Conservation (phyloP, 257 asterid species). For the Schizonepeta tenuifolia region DNA sequence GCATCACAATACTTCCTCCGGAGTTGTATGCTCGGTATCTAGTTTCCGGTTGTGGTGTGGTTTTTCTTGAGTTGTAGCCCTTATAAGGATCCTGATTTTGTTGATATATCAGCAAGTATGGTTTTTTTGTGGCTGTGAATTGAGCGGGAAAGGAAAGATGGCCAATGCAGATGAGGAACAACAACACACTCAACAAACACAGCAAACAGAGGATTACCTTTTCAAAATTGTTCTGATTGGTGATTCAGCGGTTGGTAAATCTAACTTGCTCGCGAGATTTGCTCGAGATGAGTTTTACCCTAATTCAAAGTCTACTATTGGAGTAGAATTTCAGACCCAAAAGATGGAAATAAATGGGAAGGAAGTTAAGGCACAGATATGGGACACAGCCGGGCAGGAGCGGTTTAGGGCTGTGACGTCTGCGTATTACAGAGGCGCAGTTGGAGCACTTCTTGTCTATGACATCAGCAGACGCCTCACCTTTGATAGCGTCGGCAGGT, state of each 20-base stretch:
- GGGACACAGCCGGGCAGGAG: constrained; percentile 99
- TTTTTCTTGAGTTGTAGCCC: constrained; percentile 19
- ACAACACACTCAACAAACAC: constrained; percentile 9
- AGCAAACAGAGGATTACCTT: constrained; percentile 75
- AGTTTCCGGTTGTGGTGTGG: constrained; percentile 12
- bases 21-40: constrained; percentile 21
- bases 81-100: constrained; percentile 25
- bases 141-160: constrained; percentile 58
- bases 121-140: constrained; percentile 38
- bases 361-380: constrained; percentile 93
- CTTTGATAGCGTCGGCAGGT: constrained; percentile 77
- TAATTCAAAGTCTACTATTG: constrained; percentile 91
- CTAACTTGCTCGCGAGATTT: constrained; percentile 93
- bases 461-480: constrained; percentile 93
- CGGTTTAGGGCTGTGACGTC: constrained; percentile 97
- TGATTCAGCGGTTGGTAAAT: constrained; percentile 97
- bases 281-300: constrained; percentile 93
- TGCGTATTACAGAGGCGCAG: constrained; percentile 97
- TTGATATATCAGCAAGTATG: constrained; percentile 42
- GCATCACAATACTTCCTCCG: constrained; percentile 12
- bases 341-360: constrained; percentile 83
- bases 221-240: constrained; percentile 80
- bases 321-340: constrained; percentile 98
- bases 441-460: constrained; percentile 94
- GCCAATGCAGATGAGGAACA: constrained; percentile 63